Evolutionary conservation across 176 grass and related monocot genomes (phyloP), one percentile per base, ranked within the genome.

Genomic region (Melocanna baccifera): DNA sequence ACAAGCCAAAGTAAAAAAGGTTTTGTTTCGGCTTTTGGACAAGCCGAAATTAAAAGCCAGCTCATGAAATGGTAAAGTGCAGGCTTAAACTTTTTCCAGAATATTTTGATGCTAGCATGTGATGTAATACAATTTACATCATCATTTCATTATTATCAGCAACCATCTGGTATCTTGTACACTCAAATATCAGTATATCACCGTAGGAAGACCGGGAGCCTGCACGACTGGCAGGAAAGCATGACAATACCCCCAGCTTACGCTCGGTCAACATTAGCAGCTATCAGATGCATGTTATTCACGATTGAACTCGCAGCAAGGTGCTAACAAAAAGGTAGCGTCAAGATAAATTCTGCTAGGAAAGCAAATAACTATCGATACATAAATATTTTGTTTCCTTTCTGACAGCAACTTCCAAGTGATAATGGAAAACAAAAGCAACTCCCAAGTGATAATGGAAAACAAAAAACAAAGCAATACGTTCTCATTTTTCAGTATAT

Each of bases 401-500:
- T 58, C 28, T 59, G 47, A 65, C 9, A 81, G 30, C 18, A 80
- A 65, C 26, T 73, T 46, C 47, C 23, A 43, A 65, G n/a, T 45
- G 22, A 47, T 7, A 76, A 76, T 4, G 0, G 16, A 48, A 70
- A 82, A 64, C 34, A 69, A 77, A 75, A 55, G 30, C 18, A 80
- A 65, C 26, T 73, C 58, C 47, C 23, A 43, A 65, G n/a, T 45
- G 22, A 47, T 7, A 76, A 76, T 4, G 0, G 16, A 48, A 70
- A 82, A 64, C 34, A 69, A 77, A 75, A 55, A 68, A 65, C 12
- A 43, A 39, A 34, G 29, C 34, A 45, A 70, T 16, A 75, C 57
- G 20, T 47, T 57, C 7, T 40, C 66, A 40, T 67, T 86, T 84
- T 73, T 19, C 48, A 82, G 45, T 64, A 66, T 51, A 72, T 39